phyloP scores from a whole-genome alignment of 495 filamentous ascomycete species.

The Bryoglossum gracile region DNA sequence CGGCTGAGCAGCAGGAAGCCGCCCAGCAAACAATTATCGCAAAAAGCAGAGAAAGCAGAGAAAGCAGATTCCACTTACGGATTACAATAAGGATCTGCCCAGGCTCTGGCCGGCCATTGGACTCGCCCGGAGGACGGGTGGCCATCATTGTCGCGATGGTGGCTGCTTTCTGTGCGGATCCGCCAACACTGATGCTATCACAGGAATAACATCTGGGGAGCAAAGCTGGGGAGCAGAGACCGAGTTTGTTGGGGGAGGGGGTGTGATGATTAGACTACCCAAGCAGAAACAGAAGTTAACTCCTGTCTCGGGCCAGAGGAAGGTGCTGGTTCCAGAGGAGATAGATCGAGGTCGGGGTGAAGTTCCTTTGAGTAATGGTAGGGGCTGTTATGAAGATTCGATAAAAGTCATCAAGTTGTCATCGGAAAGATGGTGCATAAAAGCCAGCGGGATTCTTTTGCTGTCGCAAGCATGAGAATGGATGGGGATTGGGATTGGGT shows the following conservation, averaged over 20 bases:
- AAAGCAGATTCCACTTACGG: conserved; percentile 50
- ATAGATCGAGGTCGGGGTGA: neutral
- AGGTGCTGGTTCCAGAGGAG: no score
- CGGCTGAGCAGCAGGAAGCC: no score
- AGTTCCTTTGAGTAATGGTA: neutral
- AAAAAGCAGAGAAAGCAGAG: conserved; percentile 1
- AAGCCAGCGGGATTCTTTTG: conserved; percentile 14
- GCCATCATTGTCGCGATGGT: conserved; percentile 34
- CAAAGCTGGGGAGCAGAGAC: neutral
- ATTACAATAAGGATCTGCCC: conserved; percentile 69
- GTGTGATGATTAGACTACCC: neutral
- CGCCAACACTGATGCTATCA: conserved; percentile 7
- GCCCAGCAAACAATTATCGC: no score
- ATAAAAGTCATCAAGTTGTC: no score
- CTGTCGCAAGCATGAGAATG: conserved; percentile 14
- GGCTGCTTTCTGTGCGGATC: conserved; percentile 8
- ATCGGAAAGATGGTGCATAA: no score
- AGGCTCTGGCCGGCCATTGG: conserved; percentile 40
- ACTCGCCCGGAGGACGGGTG: conserved; percentile 30
- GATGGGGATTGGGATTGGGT: no score
- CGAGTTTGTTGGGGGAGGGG: neutral
- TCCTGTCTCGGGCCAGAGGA: no score
- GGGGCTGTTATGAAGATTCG: conserved; percentile 13
- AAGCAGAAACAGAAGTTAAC: neutral
- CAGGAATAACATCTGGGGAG: conserved; percentile 16